Evolutionary conservation across 2,329 filamentous ascomycete species (phyloP), one percentile per base, ranked within the genome.

Genomic region (Decorospora gaudefroyi): DNA sequence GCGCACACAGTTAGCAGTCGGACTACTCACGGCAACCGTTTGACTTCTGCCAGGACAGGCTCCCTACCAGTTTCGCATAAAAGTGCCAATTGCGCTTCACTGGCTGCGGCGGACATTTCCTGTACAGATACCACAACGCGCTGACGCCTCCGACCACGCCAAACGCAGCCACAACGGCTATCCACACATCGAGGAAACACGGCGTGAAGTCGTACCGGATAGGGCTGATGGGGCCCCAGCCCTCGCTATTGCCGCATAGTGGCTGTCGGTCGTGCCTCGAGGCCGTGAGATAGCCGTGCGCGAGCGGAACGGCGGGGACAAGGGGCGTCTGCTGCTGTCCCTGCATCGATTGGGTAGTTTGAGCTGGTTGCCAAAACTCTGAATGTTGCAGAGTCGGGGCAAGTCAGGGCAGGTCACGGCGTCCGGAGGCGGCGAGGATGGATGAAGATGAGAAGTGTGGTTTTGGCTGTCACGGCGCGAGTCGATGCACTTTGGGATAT

Each of bases 101-200:
- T 0, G 82, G 80, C 39, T 83, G 78, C 25, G 84, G 77, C 38
- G 82, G 79, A 64, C 84, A 86, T 71, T 82, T 87, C 57, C 78
- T 83, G 42, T 90, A 69, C 38, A 97, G 76, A 76, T 88, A 88
- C 83, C 86, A 92, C 28, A 95, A 74, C 19, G 92, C 90, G 31
- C 84, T 78, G 6, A 84, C 78, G 45, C 93, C 93, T 52, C 86
- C 79, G 16, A 96, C 42, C 16, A 96, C 77, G 11, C 92, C 91
- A 74, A 86, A 95, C 10, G 78, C 78, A 6, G 89, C 88, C 18
- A 96, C 88, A 1, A 79, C 74, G 22, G 87, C 83, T 46, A 97
- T 82, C 83, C 89, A 91, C 15, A 95, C 82, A 69, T 99, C 95
- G 62, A 97, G 84, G 68, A 99, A 99, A 76, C 93, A 99, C 27